Percentiles rank a stretch among this genome's conserved stretches.
These are phyloP conservation scores for Sporothrix pallida DNA, from an alignment of 2,329 filamentous ascomycete genomes.

Conservation along the genomic window DNA sequence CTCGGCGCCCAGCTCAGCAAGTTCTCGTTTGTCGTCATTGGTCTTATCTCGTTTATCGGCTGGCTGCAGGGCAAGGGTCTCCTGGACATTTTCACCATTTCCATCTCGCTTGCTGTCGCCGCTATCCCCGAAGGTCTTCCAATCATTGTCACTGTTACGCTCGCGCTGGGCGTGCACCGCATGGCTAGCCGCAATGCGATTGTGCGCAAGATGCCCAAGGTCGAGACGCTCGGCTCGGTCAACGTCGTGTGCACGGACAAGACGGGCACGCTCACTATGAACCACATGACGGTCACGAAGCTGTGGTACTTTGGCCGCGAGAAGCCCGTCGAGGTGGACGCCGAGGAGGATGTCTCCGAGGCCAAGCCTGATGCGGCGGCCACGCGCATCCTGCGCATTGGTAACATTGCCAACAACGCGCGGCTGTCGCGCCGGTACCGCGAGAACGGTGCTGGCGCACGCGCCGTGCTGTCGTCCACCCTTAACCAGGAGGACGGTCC, in stretches of 20 bases:
- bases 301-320: constrained; percentile 89
- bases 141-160: constrained; percentile 96
- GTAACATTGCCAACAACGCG: constrained; percentile 96
- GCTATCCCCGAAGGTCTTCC: constrained; percentile 95
- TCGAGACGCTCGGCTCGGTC: constrained; percentile 96
- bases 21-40: constrained; percentile 94
- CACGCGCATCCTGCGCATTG: constrained; percentile 82
- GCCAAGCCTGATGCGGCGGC: constrained; percentile 73
- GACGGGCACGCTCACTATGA: constrained; percentile 92
- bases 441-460: constrained; percentile 72
- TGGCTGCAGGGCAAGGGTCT: constrained; percentile 87
- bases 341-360: constrained; percentile 61
- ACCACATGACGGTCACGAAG: constrained; percentile 97
- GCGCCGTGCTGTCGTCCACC: constrained; percentile 85
- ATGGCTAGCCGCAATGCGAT: constrained; percentile 97
- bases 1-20: constrained; percentile 95
- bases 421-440: constrained; percentile 75
- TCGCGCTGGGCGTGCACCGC: constrained; percentile 90
- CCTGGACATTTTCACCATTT: constrained; percentile 96
- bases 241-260: constrained; percentile 99
- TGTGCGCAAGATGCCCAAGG: constrained; percentile 92
- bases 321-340: constrained; percentile 58
- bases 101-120: constrained; percentile 92
- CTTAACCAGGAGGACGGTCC: constrained; percentile 65
- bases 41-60: constrained; percentile 87